A percentile compares a stretch with the other conserved stretches of the same genome.
Conservation (phyloP, 1,284 basidiomycete species). For the Cystobasidiaceae sp. region DNA sequence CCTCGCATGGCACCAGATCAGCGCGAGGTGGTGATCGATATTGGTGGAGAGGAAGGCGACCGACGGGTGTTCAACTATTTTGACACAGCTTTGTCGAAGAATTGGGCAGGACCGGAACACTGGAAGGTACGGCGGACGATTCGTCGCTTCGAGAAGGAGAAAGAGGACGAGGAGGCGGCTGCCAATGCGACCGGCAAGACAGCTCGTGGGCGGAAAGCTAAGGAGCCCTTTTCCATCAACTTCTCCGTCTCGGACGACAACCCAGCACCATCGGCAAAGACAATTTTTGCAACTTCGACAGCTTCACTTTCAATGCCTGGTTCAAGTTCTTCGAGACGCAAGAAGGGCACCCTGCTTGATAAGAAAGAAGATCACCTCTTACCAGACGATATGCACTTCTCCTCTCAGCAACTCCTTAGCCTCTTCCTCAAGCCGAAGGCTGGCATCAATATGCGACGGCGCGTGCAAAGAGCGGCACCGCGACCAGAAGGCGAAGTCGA, state of each 20-base stretch:
- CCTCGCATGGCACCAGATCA: constrained; percentile 65
- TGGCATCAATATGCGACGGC: constrained; percentile 47
- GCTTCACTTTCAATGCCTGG: constrained; percentile 48
- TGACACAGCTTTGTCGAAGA: constrained; percentile 70
- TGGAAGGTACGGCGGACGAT: constrained; percentile 71
- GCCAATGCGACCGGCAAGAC: constrained; percentile 39
- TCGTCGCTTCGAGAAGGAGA: constrained; percentile 23
- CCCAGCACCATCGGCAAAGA: constrained; percentile 58
- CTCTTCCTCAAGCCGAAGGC: constrained; percentile 95
- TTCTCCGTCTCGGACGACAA: constrained; percentile 58
- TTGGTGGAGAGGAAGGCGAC: constrained; percentile 59
- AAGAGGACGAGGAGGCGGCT: constrained; percentile 31
- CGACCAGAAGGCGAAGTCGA: constrained; percentile 71
- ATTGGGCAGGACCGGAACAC: constrained; percentile 98
- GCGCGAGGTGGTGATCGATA: constrained; percentile 74
- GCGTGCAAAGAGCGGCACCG: constrained; percentile 3
- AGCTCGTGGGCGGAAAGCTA: constrained; percentile 54
- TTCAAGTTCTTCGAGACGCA: constrained; percentile 36
- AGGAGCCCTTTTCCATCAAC: constrained; percentile 82
- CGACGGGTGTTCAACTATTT: constrained; percentile 84
- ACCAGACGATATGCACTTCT: constrained; percentile 97
- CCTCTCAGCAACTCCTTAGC: constrained; percentile 77
- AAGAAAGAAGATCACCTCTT: constrained; percentile 70
- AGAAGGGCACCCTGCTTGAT: constrained; percentile 45
- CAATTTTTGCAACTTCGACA: constrained; percentile 72